A percentile compares a stretch with the other conserved stretches of the same genome.
Conservation (phyloP, 352 stramenopile genomes). For the Phytophthora pisi region DNA sequence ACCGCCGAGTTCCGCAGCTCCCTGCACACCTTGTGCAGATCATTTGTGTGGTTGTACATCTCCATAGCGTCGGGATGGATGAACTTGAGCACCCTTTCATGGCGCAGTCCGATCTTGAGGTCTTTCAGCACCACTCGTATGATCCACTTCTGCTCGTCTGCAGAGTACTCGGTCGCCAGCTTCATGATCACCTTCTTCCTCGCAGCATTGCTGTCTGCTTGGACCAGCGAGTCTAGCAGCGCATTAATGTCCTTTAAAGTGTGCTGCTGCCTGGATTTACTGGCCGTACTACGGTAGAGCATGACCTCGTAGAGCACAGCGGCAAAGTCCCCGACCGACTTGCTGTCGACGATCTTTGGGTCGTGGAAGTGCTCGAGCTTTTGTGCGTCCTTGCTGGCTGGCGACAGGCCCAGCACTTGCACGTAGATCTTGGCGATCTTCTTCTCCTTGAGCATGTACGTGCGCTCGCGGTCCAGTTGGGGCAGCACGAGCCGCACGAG, state of each 20-base stretch:
- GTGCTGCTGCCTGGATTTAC: conserved; percentile 47
- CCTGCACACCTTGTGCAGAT: conserved; percentile 75
- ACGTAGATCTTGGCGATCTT: conserved; percentile 86
- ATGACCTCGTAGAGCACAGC: conserved; percentile 78
- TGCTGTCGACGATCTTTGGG: conserved; percentile 79
- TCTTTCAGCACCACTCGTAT: conserved; percentile 87
- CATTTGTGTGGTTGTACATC: conserved; percentile 91
- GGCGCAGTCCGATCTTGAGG: conserved; percentile 82
- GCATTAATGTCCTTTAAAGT: conserved; percentile 69
- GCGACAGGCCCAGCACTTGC: conserved; percentile 70
- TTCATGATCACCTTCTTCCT: conserved; percentile 75
- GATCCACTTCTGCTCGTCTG: conserved; percentile 85
- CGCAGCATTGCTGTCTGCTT: conserved; percentile 43
- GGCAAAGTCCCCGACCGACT: conserved; percentile 83
- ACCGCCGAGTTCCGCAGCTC: conserved; percentile 81
- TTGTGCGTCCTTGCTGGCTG: conserved; percentile 69
- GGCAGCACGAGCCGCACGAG: conserved; percentile 77
- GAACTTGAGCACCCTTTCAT: conserved; percentile 81
- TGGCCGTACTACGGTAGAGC: conserved; percentile 60
- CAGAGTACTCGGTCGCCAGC: conserved; percentile 75
- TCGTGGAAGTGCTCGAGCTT: conserved; percentile 86
- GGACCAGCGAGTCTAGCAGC: conserved; percentile 62
- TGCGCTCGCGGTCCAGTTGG: conserved; percentile 84
- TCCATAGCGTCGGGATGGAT: conserved; percentile 83
- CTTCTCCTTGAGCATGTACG: conserved; percentile 89